phyloP scores from a whole-genome alignment of 345 rosid genomes.

The Tarenaya hassleriana region DNA sequence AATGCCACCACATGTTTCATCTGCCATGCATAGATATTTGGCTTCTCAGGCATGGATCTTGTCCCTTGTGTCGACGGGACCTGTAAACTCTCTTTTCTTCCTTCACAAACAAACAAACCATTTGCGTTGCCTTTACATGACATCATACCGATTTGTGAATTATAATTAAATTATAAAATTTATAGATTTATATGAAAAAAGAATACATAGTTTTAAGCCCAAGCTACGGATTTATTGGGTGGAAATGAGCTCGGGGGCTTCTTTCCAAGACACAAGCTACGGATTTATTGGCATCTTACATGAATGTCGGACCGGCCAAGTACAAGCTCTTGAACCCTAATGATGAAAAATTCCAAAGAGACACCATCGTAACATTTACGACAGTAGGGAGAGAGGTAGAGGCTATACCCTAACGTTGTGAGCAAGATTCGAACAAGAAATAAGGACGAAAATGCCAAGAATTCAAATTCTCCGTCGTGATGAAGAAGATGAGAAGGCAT shows the following conservation, averaged over 20 bases:
- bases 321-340: conserved; percentile 18
- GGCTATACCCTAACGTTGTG: conserved; percentile 24
- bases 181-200: too few relatives aligned
- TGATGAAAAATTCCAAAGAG: conserved; percentile 41
- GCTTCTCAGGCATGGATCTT: conserved; percentile 88
- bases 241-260: conserved; percentile 7
- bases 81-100: conserved; percentile 35
- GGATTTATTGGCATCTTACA: conserved; percentile 34
- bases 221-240: too few relatives aligned
- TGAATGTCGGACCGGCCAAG: conserved; percentile 14
- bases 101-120: conserved; percentile 3
- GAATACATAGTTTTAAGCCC: too few relatives aligned
- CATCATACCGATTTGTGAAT: too few relatives aligned
- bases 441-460: conserved; percentile 15
- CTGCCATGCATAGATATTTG: conserved; percentile 95
- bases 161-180: too few relatives aligned
- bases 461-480: not conserved
- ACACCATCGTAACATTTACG: conserved; percentile 32
- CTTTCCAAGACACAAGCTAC: not conserved
- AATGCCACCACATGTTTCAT: conserved; percentile 97
- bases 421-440: conserved; percentile 34
- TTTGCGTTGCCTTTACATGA: conserved; percentile 23
- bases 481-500: conserved; percentile 3
- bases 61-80: conserved; percentile 94
- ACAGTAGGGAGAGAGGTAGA: conserved; percentile 39